Base-by-base conservation (phyloP, 2,329 filamentous ascomycete species). In the Myriosclerotinia duriaeana region DNA sequence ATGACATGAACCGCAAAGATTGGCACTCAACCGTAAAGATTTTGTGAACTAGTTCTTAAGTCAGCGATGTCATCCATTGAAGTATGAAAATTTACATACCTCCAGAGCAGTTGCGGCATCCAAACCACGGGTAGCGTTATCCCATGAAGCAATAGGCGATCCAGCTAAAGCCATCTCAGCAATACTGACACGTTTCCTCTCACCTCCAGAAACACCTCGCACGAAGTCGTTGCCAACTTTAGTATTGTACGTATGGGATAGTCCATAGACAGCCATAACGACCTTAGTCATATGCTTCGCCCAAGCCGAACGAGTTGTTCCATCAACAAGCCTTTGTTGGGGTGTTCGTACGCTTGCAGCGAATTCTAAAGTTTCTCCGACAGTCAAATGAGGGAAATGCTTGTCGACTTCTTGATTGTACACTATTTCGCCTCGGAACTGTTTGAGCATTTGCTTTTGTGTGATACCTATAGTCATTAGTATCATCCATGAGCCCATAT, bases 151-250 rank as follows among this genome's bases (percentile, higher is more conserved):
- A 58, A 77, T 74, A 50, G 83, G 87, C 0, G 87, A 85, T 20
- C 81, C 77, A 1, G 80, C 81, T 12, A 84, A 83, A 0, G 85
- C 84, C 71, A 91, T 91, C 77, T 95, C 91, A 0, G 89, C 90
- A 67, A 95, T 92, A 53, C 87, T 90, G 9, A 95, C 91, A 75
- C 92, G 87, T 79, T 96, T 93, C 64, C 88, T 81, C 75, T 91
- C 89, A 30, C 89, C 89, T 30, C 89, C 89, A 2, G 85, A 88
- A 0, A 91, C 84, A 54, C 91, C 91, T 7, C 75, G 86, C 3
- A 93, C 82, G 53, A 89, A 87, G 71, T 92, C 89, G 67, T 92
- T 87, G 8, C 91, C 91, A 8, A 93, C 89, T 72, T 88, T 89
- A 11, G 90, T 93, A 68, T 88, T 83, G 72, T 88, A 82, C 0